phyloP scores from a whole-genome alignment of 2,329 filamentous ascomycete species.

The Fusarium algeriense region DNA sequence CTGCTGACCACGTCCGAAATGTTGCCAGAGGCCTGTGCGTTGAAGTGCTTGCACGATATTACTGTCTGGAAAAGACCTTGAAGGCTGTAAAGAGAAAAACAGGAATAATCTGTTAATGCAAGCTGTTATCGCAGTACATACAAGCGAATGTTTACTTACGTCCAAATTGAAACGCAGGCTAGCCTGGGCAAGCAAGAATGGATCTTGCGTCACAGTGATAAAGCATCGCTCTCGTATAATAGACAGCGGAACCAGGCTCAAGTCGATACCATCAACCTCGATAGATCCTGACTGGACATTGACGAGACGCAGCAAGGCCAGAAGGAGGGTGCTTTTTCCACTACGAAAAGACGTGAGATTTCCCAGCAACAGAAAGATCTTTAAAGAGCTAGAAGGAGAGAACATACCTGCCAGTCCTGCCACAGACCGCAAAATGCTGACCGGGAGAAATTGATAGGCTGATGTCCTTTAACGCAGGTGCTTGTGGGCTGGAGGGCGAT shows the following conservation, averaged over 20 bases:
- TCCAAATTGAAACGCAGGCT: neutral
- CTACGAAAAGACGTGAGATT: neutral
- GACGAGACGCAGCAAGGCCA: neutral
- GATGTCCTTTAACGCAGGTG: neutral
- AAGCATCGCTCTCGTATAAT: neutral
- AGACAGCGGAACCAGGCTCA: fast-evolving
- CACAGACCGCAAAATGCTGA: neutral
- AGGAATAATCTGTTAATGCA: fast-evolving
- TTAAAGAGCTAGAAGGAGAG: neutral
- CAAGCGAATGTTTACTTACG: neutral
- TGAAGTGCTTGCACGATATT: neutral
- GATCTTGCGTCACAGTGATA: neutral
- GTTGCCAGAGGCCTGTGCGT: neutral
- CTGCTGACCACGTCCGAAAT: neutral
- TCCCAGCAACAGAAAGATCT: neutral
- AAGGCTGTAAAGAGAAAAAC: neutral
- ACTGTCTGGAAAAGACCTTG: neutral
- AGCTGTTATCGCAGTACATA: neutral
- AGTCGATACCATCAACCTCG: neutral
- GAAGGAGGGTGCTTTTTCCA: neutral
- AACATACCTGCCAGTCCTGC: neutral
- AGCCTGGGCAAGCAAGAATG: neutral
- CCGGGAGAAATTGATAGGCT: neutral
- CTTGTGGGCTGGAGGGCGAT: neutral
- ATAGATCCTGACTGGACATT: neutral